Base-by-base conservation (phyloP, 129 eudicot species). In the Calendula officinalis region DNA sequence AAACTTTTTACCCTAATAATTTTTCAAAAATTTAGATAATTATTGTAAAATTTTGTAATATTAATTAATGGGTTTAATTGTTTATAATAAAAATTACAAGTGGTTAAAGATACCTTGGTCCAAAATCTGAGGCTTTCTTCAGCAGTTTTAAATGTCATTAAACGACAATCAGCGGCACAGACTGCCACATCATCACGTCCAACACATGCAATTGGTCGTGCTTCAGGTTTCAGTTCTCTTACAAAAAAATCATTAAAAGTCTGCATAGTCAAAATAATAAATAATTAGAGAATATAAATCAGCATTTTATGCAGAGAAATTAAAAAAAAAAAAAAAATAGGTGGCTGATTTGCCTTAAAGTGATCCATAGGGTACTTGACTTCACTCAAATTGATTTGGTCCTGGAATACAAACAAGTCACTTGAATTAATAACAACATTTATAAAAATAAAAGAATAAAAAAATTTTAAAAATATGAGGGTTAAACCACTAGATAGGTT, bases 161-260 rank as follows among this genome's bases (percentile, higher is more conserved):
- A 70, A 69, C 98, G 94, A 74, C 89, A 73, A 80, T 91, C 98
- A 59, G 98, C 98, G 58, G 95, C 98, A 67, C 95, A 88, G 42
- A 91, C 87, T 41, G 98, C 95, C 81, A 91, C 77, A 65, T 91
- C 86, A 77, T 91, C 95, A 76, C 81, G 66, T 62, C 83, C 96
- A 68, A 46, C 30, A 41, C 40, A 72, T 39, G 82, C 79, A 75
- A 91, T 73, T 46, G 96, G 96, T 66, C 98, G 71, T 62, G 84
- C 95, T 35, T 89, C 98, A 35, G 82, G 88, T 75, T 85, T 88
- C 59, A 91, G 77, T 76, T 91, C 98, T 81, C 98, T 82, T 76
- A 81, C 83, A 65, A 91, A 91, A 67, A 91, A 88, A n/a, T 91
- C 98, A 48, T 91, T 91, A 64, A 91, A 91, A 30, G 98, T 91